phyloP scores from a whole-genome alignment of 2,329 filamentous ascomycete genomes.

The Cryphonectria carpinicola region DNA sequence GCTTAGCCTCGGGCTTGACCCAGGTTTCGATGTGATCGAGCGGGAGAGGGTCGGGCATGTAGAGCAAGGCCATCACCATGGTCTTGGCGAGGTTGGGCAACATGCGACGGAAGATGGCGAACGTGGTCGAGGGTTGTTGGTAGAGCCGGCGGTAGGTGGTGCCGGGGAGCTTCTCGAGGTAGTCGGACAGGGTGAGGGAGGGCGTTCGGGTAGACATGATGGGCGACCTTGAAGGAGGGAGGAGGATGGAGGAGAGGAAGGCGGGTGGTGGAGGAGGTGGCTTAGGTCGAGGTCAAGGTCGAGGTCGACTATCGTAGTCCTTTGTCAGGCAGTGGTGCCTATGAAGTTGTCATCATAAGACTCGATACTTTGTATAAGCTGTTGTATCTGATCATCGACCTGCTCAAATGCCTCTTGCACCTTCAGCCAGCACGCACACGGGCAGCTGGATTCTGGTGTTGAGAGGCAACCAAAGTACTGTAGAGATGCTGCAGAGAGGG shows the following conservation, averaged over 20 bases:
- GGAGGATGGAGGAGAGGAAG: background rate
- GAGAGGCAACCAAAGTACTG: background rate
- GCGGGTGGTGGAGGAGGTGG: background rate
- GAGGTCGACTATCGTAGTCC: background rate
- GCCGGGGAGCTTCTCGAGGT: constrained; percentile 88
- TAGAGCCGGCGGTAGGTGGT: constrained; percentile 91
- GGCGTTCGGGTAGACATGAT: constrained; percentile 51
- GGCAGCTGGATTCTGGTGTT: constrained; percentile 2
- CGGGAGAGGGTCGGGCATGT: constrained; percentile 79
- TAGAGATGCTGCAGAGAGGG: background rate
- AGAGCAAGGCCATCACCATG: constrained; percentile 93
- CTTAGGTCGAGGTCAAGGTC: background rate
- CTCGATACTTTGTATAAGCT: background rate
- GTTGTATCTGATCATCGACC: background rate
- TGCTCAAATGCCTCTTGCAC: background rate
- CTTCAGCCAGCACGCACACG: constrained; percentile 1
- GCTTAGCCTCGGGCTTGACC: constrained; percentile 69
- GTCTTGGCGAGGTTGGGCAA: constrained; percentile 92
- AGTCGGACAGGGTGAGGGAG: constrained; percentile 74
- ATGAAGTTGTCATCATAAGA: constrained; percentile 15
- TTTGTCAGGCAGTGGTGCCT: background rate
- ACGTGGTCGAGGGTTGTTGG: constrained; percentile 90
- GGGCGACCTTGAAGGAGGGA: constrained; percentile 10
- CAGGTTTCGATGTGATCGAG: constrained; percentile 83
- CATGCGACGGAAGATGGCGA: constrained; percentile 97